Conservation (phyloP, 208 protist species). For the Trypanosomatidae sp. region DNA sequence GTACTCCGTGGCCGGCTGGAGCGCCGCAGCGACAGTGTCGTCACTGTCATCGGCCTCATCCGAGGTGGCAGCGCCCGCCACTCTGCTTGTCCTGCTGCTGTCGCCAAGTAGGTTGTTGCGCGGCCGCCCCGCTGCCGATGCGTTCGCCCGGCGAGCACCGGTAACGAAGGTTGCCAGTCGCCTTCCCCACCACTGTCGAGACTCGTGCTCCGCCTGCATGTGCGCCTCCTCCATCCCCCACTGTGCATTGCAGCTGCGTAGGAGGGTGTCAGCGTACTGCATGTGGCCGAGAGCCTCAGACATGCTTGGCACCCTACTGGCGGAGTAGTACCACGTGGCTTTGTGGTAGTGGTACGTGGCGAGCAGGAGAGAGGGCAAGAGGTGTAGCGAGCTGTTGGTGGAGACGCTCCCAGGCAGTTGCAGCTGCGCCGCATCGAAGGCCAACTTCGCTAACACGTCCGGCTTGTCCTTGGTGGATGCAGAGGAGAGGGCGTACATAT, state of each 20-base stretch:
- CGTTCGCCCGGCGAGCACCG: neutral
- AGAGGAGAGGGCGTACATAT: conserved; percentile 63
- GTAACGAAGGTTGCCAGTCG: conserved; percentile 14
- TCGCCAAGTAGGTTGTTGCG: neutral
- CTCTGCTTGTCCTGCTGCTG: neutral
- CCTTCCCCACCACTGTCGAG: conserved; percentile 24
- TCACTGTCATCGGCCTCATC: neutral
- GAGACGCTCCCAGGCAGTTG: conserved; percentile 25
- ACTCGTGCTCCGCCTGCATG: conserved; percentile 11
- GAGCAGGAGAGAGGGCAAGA: conserved; percentile 55
- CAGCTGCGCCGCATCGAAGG: conserved; percentile 40
- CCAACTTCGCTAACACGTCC: conserved; percentile 55
- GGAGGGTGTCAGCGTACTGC: conserved; percentile 49
- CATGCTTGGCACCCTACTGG: conserved; percentile 52
- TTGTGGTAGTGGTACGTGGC: conserved; percentile 67
- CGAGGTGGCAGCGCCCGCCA: neutral
- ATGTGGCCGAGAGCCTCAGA: conserved; percentile 61
- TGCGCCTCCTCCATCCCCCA: conserved; percentile 26
- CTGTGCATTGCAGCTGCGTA: conserved; percentile 31
- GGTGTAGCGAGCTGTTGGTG: conserved; percentile 21
- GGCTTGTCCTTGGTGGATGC: conserved; percentile 40
- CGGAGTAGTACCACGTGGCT: conserved; percentile 54
- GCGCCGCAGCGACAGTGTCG: neutral
- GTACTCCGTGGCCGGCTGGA: conserved; percentile 13
- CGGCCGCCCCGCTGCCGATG: neutral